Conservation (phyloP, 2,329 filamentous ascomycete genomes). For the Microdochium bolleyi region DNA sequence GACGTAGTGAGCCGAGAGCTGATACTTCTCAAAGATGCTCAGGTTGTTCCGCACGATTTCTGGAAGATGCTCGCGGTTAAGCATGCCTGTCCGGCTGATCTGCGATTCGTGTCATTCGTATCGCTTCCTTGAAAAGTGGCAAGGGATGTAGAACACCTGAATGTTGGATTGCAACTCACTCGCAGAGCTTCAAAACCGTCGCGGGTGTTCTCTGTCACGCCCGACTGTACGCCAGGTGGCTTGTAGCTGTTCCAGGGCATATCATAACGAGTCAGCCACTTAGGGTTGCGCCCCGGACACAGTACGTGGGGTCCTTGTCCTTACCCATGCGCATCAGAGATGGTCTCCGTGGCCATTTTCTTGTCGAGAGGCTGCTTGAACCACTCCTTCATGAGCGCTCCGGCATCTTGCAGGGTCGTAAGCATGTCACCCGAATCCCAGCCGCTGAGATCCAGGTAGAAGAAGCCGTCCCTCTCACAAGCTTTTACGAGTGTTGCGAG, state of each 20-base stretch:
- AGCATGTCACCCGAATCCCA: neutral
- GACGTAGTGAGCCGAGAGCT: neutral
- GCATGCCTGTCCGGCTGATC: neutral
- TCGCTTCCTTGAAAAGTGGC: neutral
- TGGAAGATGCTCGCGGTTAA: neutral
- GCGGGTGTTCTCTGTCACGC: neutral
- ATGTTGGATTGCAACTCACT: neutral
- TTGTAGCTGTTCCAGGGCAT: neutral
- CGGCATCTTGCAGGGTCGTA: neutral
- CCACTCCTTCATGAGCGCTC: neutral
- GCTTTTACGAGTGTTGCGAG: neutral
- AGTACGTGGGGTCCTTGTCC: neutral
- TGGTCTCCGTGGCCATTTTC: neutral
- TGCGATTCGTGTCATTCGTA: neutral
- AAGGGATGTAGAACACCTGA: neutral
- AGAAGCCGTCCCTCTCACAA: neutral
- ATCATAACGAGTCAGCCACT: neutral
- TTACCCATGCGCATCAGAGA: neutral
- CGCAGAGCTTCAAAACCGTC: neutral
- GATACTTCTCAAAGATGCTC: neutral
- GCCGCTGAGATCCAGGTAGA: neutral
- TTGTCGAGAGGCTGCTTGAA: neutral
- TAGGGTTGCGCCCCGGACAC: neutral
- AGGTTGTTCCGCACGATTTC: neutral
- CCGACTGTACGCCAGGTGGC: neutral